Conservation (phyloP, 2,329 filamentous ascomycete species). For the Ceratocystis huliohia region DNA sequence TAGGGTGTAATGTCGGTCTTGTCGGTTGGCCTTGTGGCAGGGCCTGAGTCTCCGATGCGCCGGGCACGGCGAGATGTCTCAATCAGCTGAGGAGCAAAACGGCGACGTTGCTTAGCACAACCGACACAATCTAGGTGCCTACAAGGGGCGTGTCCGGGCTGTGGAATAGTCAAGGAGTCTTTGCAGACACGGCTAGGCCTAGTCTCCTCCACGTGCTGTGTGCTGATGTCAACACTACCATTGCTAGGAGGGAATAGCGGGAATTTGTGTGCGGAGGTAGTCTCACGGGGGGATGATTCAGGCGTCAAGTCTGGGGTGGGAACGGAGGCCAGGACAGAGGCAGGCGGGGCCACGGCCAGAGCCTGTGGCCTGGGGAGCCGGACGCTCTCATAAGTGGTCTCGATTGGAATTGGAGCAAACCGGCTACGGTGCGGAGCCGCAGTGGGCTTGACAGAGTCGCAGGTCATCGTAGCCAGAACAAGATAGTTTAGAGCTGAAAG, state of each 20-base stretch:
- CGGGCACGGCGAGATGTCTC: conserved; percentile 64
- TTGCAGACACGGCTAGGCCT: background rate
- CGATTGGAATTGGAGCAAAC: conserved; percentile 58
- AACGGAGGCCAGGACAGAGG: conserved; percentile 27
- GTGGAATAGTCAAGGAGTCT: background rate
- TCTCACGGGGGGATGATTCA: conserved; percentile 36
- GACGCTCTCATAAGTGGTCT: conserved; percentile 54
- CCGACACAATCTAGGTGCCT: background rate
- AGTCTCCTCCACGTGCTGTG: conserved; percentile 12
- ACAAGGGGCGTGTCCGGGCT: background rate
- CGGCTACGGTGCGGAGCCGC: conserved; percentile 36
- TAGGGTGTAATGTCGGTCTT: conserved; percentile 61
- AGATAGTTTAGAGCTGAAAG: background rate
- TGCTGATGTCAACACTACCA: conserved; percentile 4
- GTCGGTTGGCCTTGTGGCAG: conserved; percentile 50
- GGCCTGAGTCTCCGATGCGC: conserved; percentile 50
- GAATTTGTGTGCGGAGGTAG: background rate
- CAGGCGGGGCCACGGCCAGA: background rate
- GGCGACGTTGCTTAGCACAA: conserved; percentile 26
- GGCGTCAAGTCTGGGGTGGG: conserved; percentile 47
- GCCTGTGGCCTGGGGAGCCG: conserved; percentile 27
- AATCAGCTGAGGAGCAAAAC: conserved; percentile 67
- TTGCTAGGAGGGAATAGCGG: background rate
- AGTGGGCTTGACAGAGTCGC: background rate
- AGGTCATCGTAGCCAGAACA: conserved; percentile 19